Evolutionary conservation across 2,329 filamentous ascomycete genomes (phyloP).

Genomic region (Pestalotiopsis sp.): DNA sequence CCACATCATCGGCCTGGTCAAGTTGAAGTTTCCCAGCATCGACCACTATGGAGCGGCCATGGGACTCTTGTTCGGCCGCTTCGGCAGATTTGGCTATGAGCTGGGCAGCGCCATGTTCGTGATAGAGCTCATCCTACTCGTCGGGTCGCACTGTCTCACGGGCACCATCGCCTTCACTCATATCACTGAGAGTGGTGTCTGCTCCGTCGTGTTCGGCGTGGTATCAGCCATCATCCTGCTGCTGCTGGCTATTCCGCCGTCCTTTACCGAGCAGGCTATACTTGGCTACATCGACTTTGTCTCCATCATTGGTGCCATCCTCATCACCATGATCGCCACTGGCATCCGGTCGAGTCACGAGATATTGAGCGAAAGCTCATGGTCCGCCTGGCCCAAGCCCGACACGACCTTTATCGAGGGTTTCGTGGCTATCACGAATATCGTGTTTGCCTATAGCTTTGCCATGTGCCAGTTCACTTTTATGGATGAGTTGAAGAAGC

Average conservation of each 20-base stretch:
- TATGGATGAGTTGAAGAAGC: slow-evolving; percentile 44
- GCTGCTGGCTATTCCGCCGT: slow-evolving; percentile 57
- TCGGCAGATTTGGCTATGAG: slow-evolving; percentile 46
- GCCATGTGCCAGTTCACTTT: slow-evolving; percentile 39
- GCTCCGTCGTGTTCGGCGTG: slow-evolving; percentile 61
- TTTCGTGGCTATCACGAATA: slow-evolving; percentile 60
- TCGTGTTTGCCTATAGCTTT: slow-evolving; percentile 62
- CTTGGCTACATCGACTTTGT: slow-evolving; percentile 61
- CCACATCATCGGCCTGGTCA: slow-evolving; percentile 47
- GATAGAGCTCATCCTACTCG: slow-evolving; percentile 63
- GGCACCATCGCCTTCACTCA: slow-evolving; percentile 65
- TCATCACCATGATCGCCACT: slow-evolving; percentile 62
- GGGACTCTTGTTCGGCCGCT: slow-evolving; percentile 53
- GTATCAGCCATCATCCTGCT: slow-evolving; percentile 57
- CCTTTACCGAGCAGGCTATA: slow-evolving; percentile 59
- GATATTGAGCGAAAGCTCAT: slow-evolving; percentile 22
- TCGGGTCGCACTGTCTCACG: slow-evolving; percentile 64
- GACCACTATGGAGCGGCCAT: slow-evolving; percentile 56
- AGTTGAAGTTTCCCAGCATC: slow-evolving; percentile 32
- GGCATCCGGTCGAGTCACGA: slow-evolving; percentile 39
- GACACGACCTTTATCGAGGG: slow-evolving; percentile 45
- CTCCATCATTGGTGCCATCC: slow-evolving; percentile 59
- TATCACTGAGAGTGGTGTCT: slow-evolving; percentile 56
- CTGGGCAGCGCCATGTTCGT: slow-evolving; percentile 55
- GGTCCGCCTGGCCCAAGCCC: slow-evolving; percentile 34